A percentile compares a stretch with the other conserved stretches of the same genome.
Evolutionary conservation across 2,329 filamentous ascomycete genomes (phyloP).

Genomic region (Trichoderma asperellum): DNA sequence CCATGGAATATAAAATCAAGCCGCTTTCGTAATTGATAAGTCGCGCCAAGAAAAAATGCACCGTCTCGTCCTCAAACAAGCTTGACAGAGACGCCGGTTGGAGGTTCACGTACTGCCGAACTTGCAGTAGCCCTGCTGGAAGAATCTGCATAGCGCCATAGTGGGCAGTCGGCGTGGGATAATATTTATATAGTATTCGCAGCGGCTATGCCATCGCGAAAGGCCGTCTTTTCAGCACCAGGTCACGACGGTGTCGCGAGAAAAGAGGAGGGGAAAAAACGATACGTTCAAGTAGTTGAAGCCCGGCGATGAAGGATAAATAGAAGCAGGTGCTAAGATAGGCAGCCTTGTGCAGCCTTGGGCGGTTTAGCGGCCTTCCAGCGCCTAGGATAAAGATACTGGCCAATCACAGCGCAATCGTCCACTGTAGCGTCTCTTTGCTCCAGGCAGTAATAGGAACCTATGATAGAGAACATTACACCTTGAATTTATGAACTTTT

Average conservation of each 20-base stretch:
- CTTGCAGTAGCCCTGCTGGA: constrained; percentile 56
- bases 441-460: not conserved
- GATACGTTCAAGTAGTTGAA: constrained; percentile 1
- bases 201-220: constrained; percentile 27
- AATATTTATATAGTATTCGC: not conserved
- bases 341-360: constrained; percentile 30
- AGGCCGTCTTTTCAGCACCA: not conserved
- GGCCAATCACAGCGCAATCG: constrained; percentile 38
- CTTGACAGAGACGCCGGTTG: not conserved
- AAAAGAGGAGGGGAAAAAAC: not conserved
- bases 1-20: not conserved
- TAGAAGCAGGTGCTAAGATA: constrained; percentile 26
- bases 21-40: too few relatives aligned
- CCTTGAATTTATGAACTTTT: not conserved
- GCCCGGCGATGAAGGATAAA: constrained; percentile 14
- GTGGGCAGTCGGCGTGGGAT: constrained; percentile 28
- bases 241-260: constrained; percentile 16
- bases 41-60: not conserved
- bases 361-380: constrained; percentile 9
- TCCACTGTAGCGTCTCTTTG: constrained; percentile 36
- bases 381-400: not conserved
- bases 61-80: not conserved
- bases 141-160: constrained; percentile 54
- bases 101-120: constrained; percentile 51
- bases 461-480: not conserved